These are phyloP conservation scores for Ustilago tritici DNA, from an alignment of 1,284 basidiomycete species.

Conservation along the genomic window DNA sequence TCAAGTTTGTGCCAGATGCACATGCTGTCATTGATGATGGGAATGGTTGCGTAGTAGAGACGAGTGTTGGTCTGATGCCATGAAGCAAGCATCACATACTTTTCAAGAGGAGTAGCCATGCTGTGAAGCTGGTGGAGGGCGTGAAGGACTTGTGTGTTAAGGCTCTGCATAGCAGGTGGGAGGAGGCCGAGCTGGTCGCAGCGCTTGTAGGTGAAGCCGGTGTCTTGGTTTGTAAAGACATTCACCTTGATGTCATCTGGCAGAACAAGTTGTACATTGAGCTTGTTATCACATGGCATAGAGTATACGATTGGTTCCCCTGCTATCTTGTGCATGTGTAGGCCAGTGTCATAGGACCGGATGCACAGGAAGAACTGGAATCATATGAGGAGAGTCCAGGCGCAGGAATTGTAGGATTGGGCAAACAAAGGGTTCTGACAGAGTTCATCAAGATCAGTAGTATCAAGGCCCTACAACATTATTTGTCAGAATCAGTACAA, in stretches of 20 bases:
- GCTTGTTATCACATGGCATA: slow-evolving; percentile 39
- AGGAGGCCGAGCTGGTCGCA: slow-evolving; percentile 78
- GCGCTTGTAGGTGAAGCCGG: slow-evolving; percentile 78
- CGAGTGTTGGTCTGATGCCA: slow-evolving; percentile 79
- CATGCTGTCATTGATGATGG: slow-evolving; percentile 74
- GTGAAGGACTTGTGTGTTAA: slow-evolving; percentile 75
- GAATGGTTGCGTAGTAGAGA: slow-evolving; percentile 76
- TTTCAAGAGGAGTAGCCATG: slow-evolving; percentile 78
- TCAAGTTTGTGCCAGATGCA: too few relatives aligned
- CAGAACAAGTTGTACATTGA: slow-evolving; percentile 25
- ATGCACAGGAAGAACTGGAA: too few relatives aligned
- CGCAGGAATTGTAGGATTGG: too few relatives aligned
- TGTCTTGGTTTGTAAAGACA: slow-evolving; percentile 66
- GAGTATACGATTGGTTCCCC: slow-evolving; percentile 35
- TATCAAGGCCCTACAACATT: too few relatives aligned
- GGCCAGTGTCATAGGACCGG: too few relatives aligned
- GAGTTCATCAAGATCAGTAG: too few relatives aligned
- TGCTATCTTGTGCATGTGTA: slow-evolving; percentile 16
- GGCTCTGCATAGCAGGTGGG: slow-evolving; percentile 74
- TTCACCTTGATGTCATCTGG: slow-evolving; percentile 29
- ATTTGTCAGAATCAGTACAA: too few relatives aligned
- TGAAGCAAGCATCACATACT: slow-evolving; percentile 83
- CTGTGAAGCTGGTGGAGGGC: slow-evolving; percentile 79
- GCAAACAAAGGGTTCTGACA: too few relatives aligned
- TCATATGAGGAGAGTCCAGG: too few relatives aligned